These are phyloP conservation scores for Isatis lusitanica DNA, from an alignment of 441 rosid genomes.

Conservation along the genomic window DNA sequence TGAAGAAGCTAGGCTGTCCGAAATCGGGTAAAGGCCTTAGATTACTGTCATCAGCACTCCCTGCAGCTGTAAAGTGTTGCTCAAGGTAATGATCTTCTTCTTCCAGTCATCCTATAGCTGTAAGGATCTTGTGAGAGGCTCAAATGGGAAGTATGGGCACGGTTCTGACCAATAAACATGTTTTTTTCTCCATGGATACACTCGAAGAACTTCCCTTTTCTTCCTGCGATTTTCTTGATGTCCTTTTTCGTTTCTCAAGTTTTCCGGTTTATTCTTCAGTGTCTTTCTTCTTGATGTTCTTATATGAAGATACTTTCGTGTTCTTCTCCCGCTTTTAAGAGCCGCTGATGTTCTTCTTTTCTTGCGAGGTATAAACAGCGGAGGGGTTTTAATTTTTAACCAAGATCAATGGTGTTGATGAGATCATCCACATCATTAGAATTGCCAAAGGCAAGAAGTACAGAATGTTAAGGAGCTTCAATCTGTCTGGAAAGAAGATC, in stretches of 20 bases:
- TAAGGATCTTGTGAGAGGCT: too few relatives aligned
- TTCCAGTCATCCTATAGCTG: too few relatives aligned
- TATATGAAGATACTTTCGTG: background rate
- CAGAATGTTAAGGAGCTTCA: slow-evolving; percentile 32
- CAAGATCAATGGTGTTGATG: slow-evolving; percentile 9
- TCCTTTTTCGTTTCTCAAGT: background rate
- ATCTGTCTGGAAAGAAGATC: slow-evolving; percentile 27
- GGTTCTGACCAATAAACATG: slow-evolving; percentile 43
- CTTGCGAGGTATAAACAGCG: background rate
- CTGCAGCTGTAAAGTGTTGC: too few relatives aligned
- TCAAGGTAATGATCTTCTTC: too few relatives aligned
- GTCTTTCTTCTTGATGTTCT: slow-evolving; percentile 22
- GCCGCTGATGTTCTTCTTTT: slow-evolving; percentile 19
- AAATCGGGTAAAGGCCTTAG: too few relatives aligned
- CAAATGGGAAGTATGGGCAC: too few relatives aligned
- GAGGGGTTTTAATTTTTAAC: background rate
- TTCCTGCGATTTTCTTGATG: background rate
- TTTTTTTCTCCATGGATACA: background rate
- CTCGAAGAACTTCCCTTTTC: slow-evolving; percentile 17
- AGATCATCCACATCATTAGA: slow-evolving; percentile 20
- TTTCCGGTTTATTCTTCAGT: background rate
- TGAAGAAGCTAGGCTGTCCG: too few relatives aligned
- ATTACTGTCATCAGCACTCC: too few relatives aligned
- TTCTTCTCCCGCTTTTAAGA: slow-evolving; percentile 8
- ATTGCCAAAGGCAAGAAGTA: background rate